Evolutionary conservation across 129 eudicot species (phyloP).

Genomic region (Mikania micrantha): DNA sequence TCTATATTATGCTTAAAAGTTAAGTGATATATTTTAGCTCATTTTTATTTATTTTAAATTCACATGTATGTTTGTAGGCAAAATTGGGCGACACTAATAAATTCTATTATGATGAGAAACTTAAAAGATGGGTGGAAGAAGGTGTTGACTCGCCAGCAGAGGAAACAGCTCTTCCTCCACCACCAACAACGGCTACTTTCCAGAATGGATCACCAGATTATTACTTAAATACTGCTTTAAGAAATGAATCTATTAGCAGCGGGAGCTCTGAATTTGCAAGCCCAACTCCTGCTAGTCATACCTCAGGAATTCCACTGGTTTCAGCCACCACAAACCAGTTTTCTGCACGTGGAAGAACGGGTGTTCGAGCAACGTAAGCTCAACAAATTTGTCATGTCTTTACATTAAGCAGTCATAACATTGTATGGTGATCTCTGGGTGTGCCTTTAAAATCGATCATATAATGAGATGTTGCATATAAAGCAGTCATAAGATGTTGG

Average conservation of each 20-base stretch:
- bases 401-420: not conserved
- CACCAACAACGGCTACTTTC: constrained; percentile 63
- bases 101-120: constrained; percentile 85
- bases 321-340: constrained; percentile 78
- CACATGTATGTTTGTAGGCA: constrained; percentile 47
- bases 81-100: constrained; percentile 86
- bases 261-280: constrained; percentile 48
- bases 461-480: not conserved
- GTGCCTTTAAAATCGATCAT: not conserved
- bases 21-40: not conserved
- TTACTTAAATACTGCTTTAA: constrained; percentile 45
- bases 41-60: not conserved
- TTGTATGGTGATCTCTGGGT: not conserved
- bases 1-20: constrained; percentile 1
- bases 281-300: constrained; percentile 45
- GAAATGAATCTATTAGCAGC: constrained; percentile 40
- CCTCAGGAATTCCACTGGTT: constrained; percentile 76
- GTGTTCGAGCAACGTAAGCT: constrained; percentile 82
- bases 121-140: constrained; percentile 96
- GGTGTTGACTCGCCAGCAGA: constrained; percentile 82
- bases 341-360: constrained; percentile 87
- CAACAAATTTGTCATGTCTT: not conserved
- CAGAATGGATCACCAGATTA: constrained; percentile 68
- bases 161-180: constrained; percentile 87
- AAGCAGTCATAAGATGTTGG: not conserved